Evolutionary conservation across 768 basidiomycete species (phyloP), one percentile per base, ranked within the genome.

Genomic region (Leccinum truebloodii): DNA sequence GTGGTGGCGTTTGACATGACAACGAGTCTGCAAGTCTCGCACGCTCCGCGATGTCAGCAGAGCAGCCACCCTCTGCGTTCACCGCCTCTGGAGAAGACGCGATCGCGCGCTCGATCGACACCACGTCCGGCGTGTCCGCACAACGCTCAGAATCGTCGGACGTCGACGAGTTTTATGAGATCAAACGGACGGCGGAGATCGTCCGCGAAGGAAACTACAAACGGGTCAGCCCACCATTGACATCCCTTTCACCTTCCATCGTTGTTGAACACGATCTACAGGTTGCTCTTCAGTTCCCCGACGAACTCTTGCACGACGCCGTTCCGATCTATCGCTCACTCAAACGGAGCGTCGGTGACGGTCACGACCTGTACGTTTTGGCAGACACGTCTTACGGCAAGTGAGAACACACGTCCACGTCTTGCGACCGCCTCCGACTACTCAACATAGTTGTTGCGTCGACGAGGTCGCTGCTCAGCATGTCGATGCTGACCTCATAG

Each of bases 361-460:
- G 52, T 20, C 78, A 77, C 54, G 89, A 95, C 66, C 77, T 93
- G 24, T 96, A 94, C 71, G 89, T 97, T 5, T 81, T 98, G n/a
- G 96, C 95, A 13, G 96, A 99, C 75, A 98, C 95, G 22, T 96
- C 95, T 4, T 98, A 98, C 74, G 97, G 95, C 76, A 95, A 92
- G 95, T 86, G 77, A 65, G 65, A 20, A 46, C 44, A 46, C 9
- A 37, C 57, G 5, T 22, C 16, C 49, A 50, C 4, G 22, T 68
- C 52, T 37, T 52, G 16, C 20, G 49, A 37, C 52, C n/a, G 10
- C 4, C 48, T 26, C 9, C 51, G 16, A 52, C 44, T 5, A 34
- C 59, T 68, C 28, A 62, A 26, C 34, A n/a, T 49, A 68, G 95
- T 68, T 99, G 97, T 69, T 98, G 97, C 71, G 94, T 96, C 3